Base-by-base conservation (phyloP, 23 red algal species). In the Gracilaria gracilis region DNA sequence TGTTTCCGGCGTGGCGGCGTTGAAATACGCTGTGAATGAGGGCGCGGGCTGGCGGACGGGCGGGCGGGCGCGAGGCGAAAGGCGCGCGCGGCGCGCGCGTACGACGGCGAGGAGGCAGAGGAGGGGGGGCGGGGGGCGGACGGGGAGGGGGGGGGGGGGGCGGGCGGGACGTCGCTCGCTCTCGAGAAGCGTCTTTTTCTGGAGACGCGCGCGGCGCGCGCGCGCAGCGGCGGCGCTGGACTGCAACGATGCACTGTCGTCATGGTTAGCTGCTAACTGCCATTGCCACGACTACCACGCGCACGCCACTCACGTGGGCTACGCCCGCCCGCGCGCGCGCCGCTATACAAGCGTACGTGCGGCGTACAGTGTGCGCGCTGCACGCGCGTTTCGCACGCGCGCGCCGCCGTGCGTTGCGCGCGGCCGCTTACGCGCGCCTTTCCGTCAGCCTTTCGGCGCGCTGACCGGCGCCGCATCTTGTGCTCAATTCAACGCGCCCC, bases 231-330 rank as follows among this genome's bases (percentile, higher is more conserved):
- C 58, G 21, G 4, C 5, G 12, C 12, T 20, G 66, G 12, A 25
- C 66, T 39, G 66, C 69, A 75, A 75, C 69, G 69, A 75, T 75
- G 69, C 69, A 75, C 69, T 75, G 69, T 75, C 69, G 69, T 75
- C 69, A 75, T 75, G 69, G 34, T 46, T 44, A 27, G 21, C 35
- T 8, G 36, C 69, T 11, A 11, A 9, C 69, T 7, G 69, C 21
- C 39, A n/a, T n/a, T n/a, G n/a, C n/a, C n/a, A n/a, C n/a, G n/a
- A n/a, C n/a, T n/a, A n/a, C n/a, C n/a, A n/a, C n/a, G n/a, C n/a
- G n/a, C n/a, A n/a, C n/a, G n/a, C n/a, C n/a, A n/a, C n/a, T n/a
- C n/a, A n/a, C n/a, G n/a, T n/a, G n/a, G n/a, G n/a, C n/a, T n/a
- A n/a, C n/a, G n/a, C n/a, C n/a, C n/a, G n/a, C n/a, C n/a, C n/a